A percentile compares a stretch with the other conserved stretches of the same genome.
Evolutionary conservation across 2,329 filamentous ascomycete species (phyloP).

Genomic region (Fusarium lateritium): DNA sequence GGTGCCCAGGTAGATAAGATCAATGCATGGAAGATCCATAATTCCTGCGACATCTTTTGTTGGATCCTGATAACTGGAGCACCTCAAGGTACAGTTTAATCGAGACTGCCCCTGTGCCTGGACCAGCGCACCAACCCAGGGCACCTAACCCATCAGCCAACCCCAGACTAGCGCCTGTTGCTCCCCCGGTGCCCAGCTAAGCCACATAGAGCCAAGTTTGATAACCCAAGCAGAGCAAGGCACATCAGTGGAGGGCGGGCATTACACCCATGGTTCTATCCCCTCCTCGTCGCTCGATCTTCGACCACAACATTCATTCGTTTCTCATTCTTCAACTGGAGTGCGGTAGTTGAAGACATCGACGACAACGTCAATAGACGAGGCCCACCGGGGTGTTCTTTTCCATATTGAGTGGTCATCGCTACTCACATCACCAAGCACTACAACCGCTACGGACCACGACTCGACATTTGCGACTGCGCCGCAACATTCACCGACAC

Average conservation of each 20-base stretch:
- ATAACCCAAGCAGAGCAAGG: conserved; percentile 30
- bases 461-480: conserved; percentile 24
- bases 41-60: conserved; percentile 22
- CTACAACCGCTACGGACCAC: conserved; percentile 2
- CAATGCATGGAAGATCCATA: conserved; percentile 16
- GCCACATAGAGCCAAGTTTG: conserved; percentile 39
- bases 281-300: conserved; percentile 36
- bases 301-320: conserved; percentile 33
- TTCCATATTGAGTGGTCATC: conserved; percentile 3
- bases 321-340: conserved; percentile 25
- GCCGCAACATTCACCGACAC: conserved; percentile 29
- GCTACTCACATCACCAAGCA: conserved; percentile 12
- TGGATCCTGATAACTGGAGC: conserved; percentile 1
- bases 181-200: conserved; percentile 40
- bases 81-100: not conserved
- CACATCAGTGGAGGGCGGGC: conserved; percentile 16
- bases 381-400: conserved; percentile 6
- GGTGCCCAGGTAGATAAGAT: not conserved
- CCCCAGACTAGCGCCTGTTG: conserved; percentile 32
- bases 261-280: conserved; percentile 37
- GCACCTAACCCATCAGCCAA: conserved; percentile 19
- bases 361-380: conserved; percentile 11
- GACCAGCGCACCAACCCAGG: conserved; percentile 24
- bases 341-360: conserved; percentile 15
- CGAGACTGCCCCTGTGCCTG: conserved; percentile 39